Conservation (phyloP, 2,329 filamentous ascomycete species). For the Amylocarpus encephaloides region DNA sequence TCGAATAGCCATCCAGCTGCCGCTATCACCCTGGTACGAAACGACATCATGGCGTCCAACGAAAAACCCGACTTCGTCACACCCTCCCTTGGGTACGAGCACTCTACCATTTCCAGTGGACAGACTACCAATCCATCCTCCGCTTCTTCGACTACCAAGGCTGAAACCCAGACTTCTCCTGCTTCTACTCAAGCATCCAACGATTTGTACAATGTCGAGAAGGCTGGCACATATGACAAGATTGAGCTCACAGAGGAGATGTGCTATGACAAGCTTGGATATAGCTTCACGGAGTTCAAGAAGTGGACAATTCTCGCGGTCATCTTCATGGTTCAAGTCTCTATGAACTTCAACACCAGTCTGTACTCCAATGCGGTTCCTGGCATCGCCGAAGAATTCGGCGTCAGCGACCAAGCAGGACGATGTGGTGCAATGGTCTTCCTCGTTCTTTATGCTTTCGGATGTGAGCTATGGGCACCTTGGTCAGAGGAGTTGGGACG, state of each 20-base stretch:
- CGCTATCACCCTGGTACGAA: background rate
- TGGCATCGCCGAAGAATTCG: conserved; percentile 61
- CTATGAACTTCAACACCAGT: conserved; percentile 75
- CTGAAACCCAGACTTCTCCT: conserved; percentile 2
- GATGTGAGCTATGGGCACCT: conserved; percentile 82
- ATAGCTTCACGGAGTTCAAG: conserved; percentile 50
- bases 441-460: conserved; percentile 74
- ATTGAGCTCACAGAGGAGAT: conserved; percentile 47
- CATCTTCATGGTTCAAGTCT: conserved; percentile 67
- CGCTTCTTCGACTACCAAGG: background rate
- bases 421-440: conserved; percentile 73
- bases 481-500: conserved; percentile 81
- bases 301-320: conserved; percentile 68
- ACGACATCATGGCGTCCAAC: background rate
- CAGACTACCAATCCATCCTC: background rate
- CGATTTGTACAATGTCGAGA: conserved; percentile 12
- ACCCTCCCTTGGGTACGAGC: background rate
- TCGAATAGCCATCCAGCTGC: no score
- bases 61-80: background rate
- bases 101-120: background rate
- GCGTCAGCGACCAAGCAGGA: conserved; percentile 61
- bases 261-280: conserved; percentile 61
- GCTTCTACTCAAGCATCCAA: background rate
- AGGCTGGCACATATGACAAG: conserved; percentile 18
- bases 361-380: conserved; percentile 63